Base-by-base conservation (phyloP, 306 rosid species). In the Canavalia gladiata region DNA sequence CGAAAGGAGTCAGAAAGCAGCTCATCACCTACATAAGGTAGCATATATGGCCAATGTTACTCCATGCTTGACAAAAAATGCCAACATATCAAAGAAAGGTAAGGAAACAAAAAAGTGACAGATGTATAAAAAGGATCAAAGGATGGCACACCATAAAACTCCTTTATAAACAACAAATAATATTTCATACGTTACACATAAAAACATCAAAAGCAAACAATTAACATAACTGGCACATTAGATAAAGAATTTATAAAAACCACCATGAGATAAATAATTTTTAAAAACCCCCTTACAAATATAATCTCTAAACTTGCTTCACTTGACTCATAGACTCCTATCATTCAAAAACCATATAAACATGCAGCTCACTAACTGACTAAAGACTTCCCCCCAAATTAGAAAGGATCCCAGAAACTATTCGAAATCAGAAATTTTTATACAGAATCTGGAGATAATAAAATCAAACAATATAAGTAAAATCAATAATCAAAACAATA, bases 1-100 rank as follows among this genome's bases (percentile, higher is more conserved):
- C 67, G 76, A 68, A 90, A 93, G 10, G 97, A 91, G 81, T 93
- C 92, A 37, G 97, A 93, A 88, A 93, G 94, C 83, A 93, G 96
- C 91, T 93, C 96, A n/a, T 91, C 97, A 72, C 92, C 97, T 93
- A 31, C 45, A 80, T 7, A 57, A 9, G 3, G 0, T 3, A 56
- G n/a, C 47, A 34, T 1, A 3, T 13, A 54, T 0, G 5, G 45
- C 71, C 51, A 79, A 10, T 62, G 34, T 58, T 28, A 46, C 51
- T n/a, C 4, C 34, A 34, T 11, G 5, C 25, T 35, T 5, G 6
- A 39, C 9, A 62, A 41, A 57, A 57, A 6, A 46, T 2, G 11
- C 18, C 8, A 37, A 41, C n/a, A 56, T 4, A 75, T 42, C 30
- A 4, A 68, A 58, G 43, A 12, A 73, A 0, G 51, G 47, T 31